Percentiles rank a stretch among this genome's conserved stretches.
These are phyloP conservation scores for Takashimella koratensis DNA, from an alignment of 1,284 basidiomycete genomes.

Conservation along the genomic window DNA sequence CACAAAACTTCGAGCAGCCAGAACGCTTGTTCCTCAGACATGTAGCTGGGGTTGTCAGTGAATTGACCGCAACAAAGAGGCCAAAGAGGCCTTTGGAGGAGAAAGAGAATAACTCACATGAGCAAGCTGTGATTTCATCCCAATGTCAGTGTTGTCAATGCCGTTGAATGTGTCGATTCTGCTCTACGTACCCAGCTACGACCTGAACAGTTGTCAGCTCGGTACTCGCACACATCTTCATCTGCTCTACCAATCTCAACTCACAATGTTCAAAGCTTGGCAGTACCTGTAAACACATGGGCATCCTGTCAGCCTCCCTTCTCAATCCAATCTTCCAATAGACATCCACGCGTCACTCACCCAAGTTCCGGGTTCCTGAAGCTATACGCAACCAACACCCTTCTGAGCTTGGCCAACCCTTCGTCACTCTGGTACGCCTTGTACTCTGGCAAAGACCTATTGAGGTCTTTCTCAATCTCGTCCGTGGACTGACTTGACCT, in stretches of 20 bases:
- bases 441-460: conserved; percentile 90
- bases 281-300: conserved; percentile 33
- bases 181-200: conserved; percentile 23
- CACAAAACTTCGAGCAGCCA: conserved; percentile 96
- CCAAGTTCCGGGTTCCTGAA: conserved; percentile 94
- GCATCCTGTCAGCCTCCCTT: background rate
- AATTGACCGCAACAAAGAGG: no score
- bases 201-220: conserved; percentile 18
- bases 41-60: conserved; percentile 62
- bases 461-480: conserved; percentile 98
- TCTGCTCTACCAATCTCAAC: conserved; percentile 1
- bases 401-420: conserved; percentile 76
- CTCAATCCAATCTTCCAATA: background rate
- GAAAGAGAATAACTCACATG: conserved; percentile 34
- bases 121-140: conserved; percentile 20
- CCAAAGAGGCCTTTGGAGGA: no score
- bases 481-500: conserved; percentile 85
- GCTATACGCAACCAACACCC: conserved; percentile 94
- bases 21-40: conserved; percentile 99
- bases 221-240: no score
- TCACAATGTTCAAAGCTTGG: conserved; percentile 88
- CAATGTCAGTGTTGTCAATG: background rate
- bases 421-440: conserved; percentile 86
- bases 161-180: background rate
- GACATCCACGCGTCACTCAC: conserved; percentile 68